Base-by-base conservation (phyloP, 306 rosid species). In the Hippophae rhamnoides region DNA sequence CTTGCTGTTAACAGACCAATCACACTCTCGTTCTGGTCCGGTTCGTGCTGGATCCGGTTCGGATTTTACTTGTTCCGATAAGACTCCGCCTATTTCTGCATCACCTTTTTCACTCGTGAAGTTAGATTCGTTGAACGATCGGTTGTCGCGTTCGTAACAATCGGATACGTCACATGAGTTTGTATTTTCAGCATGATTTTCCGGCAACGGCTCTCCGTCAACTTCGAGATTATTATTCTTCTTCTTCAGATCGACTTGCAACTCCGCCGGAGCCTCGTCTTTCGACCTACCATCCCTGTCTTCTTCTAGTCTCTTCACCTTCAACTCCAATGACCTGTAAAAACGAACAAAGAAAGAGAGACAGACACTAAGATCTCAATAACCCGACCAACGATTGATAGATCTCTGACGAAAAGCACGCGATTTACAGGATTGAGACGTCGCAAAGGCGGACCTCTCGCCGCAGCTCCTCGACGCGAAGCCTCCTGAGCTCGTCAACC, bases 281-380 rank as follows among this genome's bases (percentile, higher is more conserved):
- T 66, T 63, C 47, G 58, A 50, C 57, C 76, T 58, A 38, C 61
- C 68, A 27, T 74, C 71, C 38, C 83, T 58, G 62, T 77, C 86
- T 64, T 74, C 78, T 71, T 77, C 78, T 74, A 81, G 52, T 54
- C 57, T 63, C 83, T 81, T 74, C 63, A 81, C 72, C 74, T 81
- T 77, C 78, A 52, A 57, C 73, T 81, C 80, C 82, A 81, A 74
- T 63, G 80, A 77, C 86, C 86, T 81, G 86, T 54, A 43, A 38
- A 43, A 41, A 62, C 11, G 64, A 14, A 49, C 61, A 65, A 56
- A 71, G 13, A 57, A 43, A 63, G 23, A 69, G 13, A 57, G 48
- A 62, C 38, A 69, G 42, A 59, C 31, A 23, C 61, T 76, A 60
- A 76, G 81, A 76, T 76, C 77, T 72, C 56, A 41, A 13, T 51